Base-by-base conservation (phyloP, 768 basidiomycete genomes). In the Tulasnella sp. region DNA sequence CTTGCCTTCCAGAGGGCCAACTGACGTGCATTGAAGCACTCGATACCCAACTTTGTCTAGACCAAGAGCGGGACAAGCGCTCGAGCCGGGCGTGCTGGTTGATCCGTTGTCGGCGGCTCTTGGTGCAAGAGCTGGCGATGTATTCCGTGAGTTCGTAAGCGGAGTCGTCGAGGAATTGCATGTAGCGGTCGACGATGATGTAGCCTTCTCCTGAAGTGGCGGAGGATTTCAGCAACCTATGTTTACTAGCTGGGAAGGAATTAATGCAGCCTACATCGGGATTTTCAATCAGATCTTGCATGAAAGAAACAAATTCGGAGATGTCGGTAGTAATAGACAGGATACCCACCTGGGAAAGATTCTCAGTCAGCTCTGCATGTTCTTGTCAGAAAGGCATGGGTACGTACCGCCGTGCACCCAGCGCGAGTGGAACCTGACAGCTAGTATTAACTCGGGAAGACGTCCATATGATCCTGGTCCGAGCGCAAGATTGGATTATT, bases 1-100 rank as follows among this genome's bases (percentile, higher is more conserved):
- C 70, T 91, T 89, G 76, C 98, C 95, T 96, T 84, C 76, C 96
- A 83, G 73, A 99, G 83, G 19, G 94, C 93, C 67, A 98, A 83
- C 81, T 96, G 95, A 47, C 97, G 83, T 32, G 94, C 91, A 83
- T 98, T 99, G 80, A 90, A 89, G 80, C 98, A 99, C 80, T 99
- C 97, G 74, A 98, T 86, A 1, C 97, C 97, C 36, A 99, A 83
- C 78, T 94, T 94, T 83, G 98, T 99, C 97, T 97, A 98, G 80
- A 98, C 97, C 73, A 99, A 83, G 72, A 99, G 80, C 17, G 96
- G 96, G 88, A 90, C 19, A 99, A 84, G 34, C 97, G 88, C 79
- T 99, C 97, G 69, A 98, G 96, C 47, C 97, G 88, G 82, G 98
- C 98, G 37, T 97, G 90, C 82, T 98, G 97, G 81, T 99, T 98